phyloP scores from a whole-genome alignment of 352 stramenopile species.

The Saprolegnia diclina region DNA sequence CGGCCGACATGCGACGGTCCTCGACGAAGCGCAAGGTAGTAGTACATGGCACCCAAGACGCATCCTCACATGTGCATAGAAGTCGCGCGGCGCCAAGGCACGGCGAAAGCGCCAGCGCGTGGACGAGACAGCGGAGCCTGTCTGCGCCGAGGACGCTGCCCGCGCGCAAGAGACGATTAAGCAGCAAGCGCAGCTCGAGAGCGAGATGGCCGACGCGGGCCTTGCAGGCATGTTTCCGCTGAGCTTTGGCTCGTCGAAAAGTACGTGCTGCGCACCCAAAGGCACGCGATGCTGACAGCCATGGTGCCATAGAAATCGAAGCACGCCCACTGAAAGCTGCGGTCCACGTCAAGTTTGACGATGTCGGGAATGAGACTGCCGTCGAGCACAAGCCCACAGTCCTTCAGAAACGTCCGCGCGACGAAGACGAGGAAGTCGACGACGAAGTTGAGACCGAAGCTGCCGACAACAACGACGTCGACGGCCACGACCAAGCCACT shows the following conservation, averaged over 20 bases:
- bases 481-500: neutral
- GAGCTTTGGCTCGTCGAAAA: constrained; percentile 24
- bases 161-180: neutral
- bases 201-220: constrained; percentile 20
- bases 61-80: neutral
- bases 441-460: neutral
- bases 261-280: neutral
- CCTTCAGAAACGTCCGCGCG: neutral
- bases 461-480: neutral
- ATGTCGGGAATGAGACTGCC: neutral
- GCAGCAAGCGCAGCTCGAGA: constrained; percentile 3
- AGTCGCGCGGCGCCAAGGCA: neutral
- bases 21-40: constrained; percentile 9
- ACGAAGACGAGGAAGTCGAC: constrained; percentile 1
- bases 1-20: neutral
- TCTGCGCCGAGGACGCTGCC: neutral
- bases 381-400: neutral
- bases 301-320: neutral
- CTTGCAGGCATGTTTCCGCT: constrained; percentile 24
- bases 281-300: neutral
- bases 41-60: neutral
- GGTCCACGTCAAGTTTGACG: constrained; percentile 23
- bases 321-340: neutral
- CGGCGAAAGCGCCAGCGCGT: constrained; percentile 1
- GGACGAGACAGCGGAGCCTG: neutral